Base-by-base conservation (phyloP, 2,329 filamentous ascomycete species). In the Neonectria sp. region DNA sequence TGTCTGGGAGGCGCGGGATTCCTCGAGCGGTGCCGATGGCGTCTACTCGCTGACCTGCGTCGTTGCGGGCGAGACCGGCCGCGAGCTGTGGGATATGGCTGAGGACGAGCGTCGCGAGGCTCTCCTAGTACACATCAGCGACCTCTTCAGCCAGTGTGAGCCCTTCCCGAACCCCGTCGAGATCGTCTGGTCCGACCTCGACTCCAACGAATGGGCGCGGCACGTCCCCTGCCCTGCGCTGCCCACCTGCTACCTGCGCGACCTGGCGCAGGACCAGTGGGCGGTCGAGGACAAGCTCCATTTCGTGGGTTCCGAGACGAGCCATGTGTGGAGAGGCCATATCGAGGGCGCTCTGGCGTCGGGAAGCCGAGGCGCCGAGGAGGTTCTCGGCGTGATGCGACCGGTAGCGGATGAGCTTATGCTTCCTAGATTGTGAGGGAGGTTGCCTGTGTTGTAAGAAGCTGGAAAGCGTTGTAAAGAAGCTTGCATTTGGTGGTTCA, bases 261-360 rank as follows among this genome's bases (percentile, higher is more conserved):
- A 60, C 24, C 25, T 70, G 25, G 59, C 68, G 8, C 46, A 56
- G 6, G 70, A 72, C 52, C 70, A 72, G 49, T 74, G 72, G 74
- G 48, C 37, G n/a, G 37, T 65, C 0, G 69, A 75, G 24, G 72
- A 59, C 7, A 56, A 29, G 17, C n/a, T 76, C 9, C 70, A 73
- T 48, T 75, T 75, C 49, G 67, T 68, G 6, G 73, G 71, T 33
- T 65, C 71, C 1, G 71, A 74, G 31, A 68, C 72, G 5, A 71
- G 71, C n/a, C 62, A 48, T 33, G 58, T 72, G 3, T 74, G 69
- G 71, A 67, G 62, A n/a, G 73, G 74, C 7, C 71, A 74, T 24
- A 43, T 68, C 11, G 74, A 76, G 52, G 73, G 74, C 11, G 71
- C 71, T 1, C 46, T 76, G 51, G 67, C 64, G 25, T 65, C 74